Conservation (phyloP, 768 basidiomycete genomes). For the Lactifluus rugatus region DNA sequence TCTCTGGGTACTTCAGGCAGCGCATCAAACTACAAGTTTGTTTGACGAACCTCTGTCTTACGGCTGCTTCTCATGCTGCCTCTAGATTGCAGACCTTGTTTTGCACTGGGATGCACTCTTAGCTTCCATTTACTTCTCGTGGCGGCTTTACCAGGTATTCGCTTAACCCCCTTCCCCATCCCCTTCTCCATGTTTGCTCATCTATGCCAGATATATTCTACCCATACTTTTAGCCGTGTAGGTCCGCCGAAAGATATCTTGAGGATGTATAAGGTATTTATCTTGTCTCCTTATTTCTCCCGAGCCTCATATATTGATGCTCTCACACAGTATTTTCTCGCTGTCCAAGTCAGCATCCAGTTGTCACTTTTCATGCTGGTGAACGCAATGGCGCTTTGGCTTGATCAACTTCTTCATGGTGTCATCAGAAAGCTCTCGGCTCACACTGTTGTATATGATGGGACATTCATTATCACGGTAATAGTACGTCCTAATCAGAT, state of each 20-base stretch:
- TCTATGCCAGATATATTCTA: slow-evolving; percentile 33
- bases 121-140: slow-evolving; percentile 36
- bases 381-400: slow-evolving; percentile 45
- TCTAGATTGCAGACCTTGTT: slow-evolving; percentile 41
- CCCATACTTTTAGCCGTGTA: slow-evolving; percentile 40
- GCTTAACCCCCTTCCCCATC: not conserved
- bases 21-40: slow-evolving; percentile 37
- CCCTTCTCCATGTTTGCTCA: not conserved
- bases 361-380: slow-evolving; percentile 44
- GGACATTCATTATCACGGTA: slow-evolving; percentile 35
- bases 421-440: slow-evolving; percentile 34
- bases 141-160: slow-evolving; percentile 35
- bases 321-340: slow-evolving; percentile 40
- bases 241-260: slow-evolving; percentile 44
- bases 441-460: slow-evolving; percentile 36
- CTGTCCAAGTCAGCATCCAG: slow-evolving; percentile 44
- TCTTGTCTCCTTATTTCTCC: not conserved
- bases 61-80: not conserved
- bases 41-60: not conserved
- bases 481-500: slow-evolving; percentile 29
- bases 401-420: slow-evolving; percentile 42
- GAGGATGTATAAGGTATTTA: slow-evolving; percentile 38
- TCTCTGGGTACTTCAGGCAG: slow-evolving; percentile 34
- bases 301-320: not conserved
- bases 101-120: slow-evolving; percentile 36